Base-by-base conservation (phyloP, 2,329 filamentous ascomycete genomes). In the Clonostachys solani region DNA sequence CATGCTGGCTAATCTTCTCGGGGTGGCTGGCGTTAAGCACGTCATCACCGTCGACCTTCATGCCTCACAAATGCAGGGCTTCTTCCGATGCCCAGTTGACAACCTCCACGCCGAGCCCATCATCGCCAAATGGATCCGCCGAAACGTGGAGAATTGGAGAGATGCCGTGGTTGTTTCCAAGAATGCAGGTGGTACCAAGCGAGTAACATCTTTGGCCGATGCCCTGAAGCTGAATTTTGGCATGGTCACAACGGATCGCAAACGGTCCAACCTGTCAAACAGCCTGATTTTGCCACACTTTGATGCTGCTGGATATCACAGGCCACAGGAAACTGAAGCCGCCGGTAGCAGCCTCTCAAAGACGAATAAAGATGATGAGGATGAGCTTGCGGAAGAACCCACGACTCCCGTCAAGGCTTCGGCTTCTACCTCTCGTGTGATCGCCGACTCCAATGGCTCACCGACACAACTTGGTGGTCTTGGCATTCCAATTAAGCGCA, bases 51-150 rank as follows among this genome's bases (percentile, higher is more conserved):
- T 99, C 62, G 94, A 99, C 63, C 80, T 99, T 33, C 94, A 99
- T 72, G 89, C 89, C 46, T 91, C 88, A n/a, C 94, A 97, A 73
- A 97, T 97, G 90, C 94, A 99, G 71, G 94, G 94, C 49, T 99
- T 99, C 73, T 99, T 99, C 78, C 89, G 89, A 62, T 96, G 92
- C 57, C 94, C 94, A 0, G 92, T 99, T 50, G 94, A 99, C 69
- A 97, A 99, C 62, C 84, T 99, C 46, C 90, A 96, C 58, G 94
- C 94, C 45, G 94, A 99, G 66, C 92, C 94, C 15, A 80, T 97
- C 53, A 90, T 99, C 60, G 91, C 92, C 46, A 87, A 90, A 57
- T 99, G 94, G 94, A 95, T 99, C 59, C 86, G 87, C 50, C 83
- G 86, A 65, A 94, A 96, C 62, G 86, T 99, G 37, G 77, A 82